These are phyloP conservation scores for Annona squamosa DNA, from an alignment of 164 flowering plant species.

Conservation along the genomic window DNA sequence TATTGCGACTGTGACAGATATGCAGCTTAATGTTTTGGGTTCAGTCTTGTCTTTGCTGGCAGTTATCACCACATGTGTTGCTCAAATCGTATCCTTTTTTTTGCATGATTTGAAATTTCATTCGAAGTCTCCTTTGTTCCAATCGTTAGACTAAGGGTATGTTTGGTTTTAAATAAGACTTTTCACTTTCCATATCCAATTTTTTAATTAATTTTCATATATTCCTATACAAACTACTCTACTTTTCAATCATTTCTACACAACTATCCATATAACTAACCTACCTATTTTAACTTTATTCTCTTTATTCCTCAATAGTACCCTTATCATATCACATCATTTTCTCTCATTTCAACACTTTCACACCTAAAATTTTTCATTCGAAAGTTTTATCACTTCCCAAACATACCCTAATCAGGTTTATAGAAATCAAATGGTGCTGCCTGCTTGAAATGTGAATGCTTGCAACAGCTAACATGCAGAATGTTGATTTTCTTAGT, in stretches of 20 bases:
- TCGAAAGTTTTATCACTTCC: background rate
- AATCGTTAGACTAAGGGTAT: background rate
- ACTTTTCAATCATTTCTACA: no score
- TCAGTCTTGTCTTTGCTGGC: constrained; percentile 82
- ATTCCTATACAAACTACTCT: no score
- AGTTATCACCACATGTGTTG: constrained; percentile 80
- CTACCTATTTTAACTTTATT: no score
- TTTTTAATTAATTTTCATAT: no score
- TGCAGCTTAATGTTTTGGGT: constrained; percentile 89
- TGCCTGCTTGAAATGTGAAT: no score
- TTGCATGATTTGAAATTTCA: background rate
- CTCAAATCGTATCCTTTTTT: constrained; percentile 93
- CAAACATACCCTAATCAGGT: no score
- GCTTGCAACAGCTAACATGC: no score
- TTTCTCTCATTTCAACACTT: background rate
- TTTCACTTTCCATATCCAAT: no score
- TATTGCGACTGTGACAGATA: constrained; percentile 92
- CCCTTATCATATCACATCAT: background rate
- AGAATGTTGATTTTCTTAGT: no score
- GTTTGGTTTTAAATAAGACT: background rate
- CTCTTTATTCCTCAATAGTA: background rate
- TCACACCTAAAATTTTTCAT: background rate
- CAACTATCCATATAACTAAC: no score
- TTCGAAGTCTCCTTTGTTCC: background rate
- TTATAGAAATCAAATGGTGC: background rate